Evolutionary conservation across 73 alveolate genomes (phyloP).

Genomic region (Paramecium biaurelia): DNA sequence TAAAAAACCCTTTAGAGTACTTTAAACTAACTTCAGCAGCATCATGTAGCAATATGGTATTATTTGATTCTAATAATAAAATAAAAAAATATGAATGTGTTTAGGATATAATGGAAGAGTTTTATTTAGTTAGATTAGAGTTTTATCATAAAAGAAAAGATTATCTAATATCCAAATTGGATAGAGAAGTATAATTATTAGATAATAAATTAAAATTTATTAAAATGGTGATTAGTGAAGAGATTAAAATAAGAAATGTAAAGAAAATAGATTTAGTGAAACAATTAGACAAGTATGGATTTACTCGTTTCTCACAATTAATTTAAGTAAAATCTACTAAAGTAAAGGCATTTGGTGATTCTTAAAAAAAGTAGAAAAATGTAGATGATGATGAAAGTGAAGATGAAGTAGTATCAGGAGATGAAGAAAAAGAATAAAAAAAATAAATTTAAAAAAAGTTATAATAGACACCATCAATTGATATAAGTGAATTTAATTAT

Average conservation of each 20-base stretch:
- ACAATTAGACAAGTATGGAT: slow-evolving; percentile 62
- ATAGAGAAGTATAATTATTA: slow-evolving; percentile 91
- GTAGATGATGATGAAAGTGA: slow-evolving; percentile 54
- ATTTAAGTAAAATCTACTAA: slow-evolving; percentile 32
- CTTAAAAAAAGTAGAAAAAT: slow-evolving; percentile 6
- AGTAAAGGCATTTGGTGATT: slow-evolving; percentile 40
- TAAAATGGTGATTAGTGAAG: slow-evolving; percentile 83
- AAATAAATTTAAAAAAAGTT: slow-evolving; percentile 39
- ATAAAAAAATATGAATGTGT: slow-evolving; percentile 82
- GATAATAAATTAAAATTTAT: slow-evolving; percentile 94
- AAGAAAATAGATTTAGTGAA: slow-evolving; percentile 67
- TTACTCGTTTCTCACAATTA: slow-evolving; percentile 23
- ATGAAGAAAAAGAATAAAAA: slow-evolving; percentile 60
- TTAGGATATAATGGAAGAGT: slow-evolving; percentile 90
- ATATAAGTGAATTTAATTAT: slow-evolving; percentile 86
- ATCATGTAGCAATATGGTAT: slow-evolving; percentile 87
- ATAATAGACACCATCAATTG: slow-evolving; percentile 48
- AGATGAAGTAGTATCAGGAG: background rate
- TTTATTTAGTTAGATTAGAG: slow-evolving; percentile 84
- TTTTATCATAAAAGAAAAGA: slow-evolving; percentile 94
- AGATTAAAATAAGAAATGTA: slow-evolving; percentile 78
- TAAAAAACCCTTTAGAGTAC: slow-evolving; percentile 81
- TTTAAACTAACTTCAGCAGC: slow-evolving; percentile 83
- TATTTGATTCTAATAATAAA: slow-evolving; percentile 86
- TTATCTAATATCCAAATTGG: slow-evolving; percentile 88